Percentiles rank a stretch among this genome's conserved stretches.
These are phyloP conservation scores for Trichoderma cornu-damae DNA, from an alignment of 2,329 filamentous ascomycete genomes.

Conservation along the genomic window DNA sequence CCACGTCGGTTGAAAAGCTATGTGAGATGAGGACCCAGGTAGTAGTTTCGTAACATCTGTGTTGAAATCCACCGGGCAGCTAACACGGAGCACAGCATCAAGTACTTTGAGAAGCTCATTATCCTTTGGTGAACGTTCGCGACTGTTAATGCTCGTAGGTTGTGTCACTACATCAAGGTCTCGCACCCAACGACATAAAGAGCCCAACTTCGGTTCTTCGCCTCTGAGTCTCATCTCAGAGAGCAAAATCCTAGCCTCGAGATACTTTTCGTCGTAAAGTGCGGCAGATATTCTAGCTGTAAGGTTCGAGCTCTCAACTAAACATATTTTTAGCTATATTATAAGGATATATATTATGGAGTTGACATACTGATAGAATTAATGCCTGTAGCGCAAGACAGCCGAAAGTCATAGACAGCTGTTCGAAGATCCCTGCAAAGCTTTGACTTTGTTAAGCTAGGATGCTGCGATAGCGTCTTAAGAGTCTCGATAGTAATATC, in stretches of 20 bases:
- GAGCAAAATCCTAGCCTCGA: conserved; percentile 59
- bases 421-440: conserved; percentile 60
- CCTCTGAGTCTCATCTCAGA: conserved; percentile 65
- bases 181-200: conserved; percentile 66
- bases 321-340: not conserved
- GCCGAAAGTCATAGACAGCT: conserved; percentile 64
- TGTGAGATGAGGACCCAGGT: conserved; percentile 38
- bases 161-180: conserved; percentile 64
- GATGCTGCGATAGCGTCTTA: conserved; percentile 52
- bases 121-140: conserved; percentile 42
- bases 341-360: not conserved
- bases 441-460: conserved; percentile 61
- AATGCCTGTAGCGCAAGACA: conserved; percentile 62
- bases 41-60: conserved; percentile 26
- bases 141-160: conserved; percentile 36
- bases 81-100: conserved; percentile 59
- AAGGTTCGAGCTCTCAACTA: conserved; percentile 52
- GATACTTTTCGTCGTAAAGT: conserved; percentile 59
- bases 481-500: conserved; percentile 64
- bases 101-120: conserved; percentile 55
- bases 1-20: conserved; percentile 58
- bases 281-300: conserved; percentile 63
- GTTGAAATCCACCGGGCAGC: conserved; percentile 54
- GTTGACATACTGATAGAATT: conserved; percentile 46
- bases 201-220: conserved; percentile 61